Percentiles rank a stretch among this genome's conserved stretches.
These are phyloP conservation scores for Miscanthus lutarioriparius DNA, from an alignment of 176 grass and related monocot genomes.

Conservation along the genomic window DNA sequence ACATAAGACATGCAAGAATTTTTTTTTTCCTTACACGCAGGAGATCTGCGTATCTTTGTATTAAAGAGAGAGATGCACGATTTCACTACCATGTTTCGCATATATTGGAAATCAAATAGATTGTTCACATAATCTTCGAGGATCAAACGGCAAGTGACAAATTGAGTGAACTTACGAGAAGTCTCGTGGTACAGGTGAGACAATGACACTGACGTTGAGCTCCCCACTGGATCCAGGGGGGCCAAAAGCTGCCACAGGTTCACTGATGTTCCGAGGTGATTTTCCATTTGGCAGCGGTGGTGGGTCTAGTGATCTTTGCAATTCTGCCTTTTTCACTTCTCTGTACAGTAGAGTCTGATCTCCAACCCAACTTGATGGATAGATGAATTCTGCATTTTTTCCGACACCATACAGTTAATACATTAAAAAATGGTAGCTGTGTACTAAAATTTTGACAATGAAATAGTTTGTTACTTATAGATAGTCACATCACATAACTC, in stretches of 20 bases:
- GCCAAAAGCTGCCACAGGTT: constrained; percentile 83
- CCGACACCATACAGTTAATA: not conserved
- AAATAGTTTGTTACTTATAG: not conserved
- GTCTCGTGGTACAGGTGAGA: constrained; percentile 68
- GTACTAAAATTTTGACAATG: not conserved
- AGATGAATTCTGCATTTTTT: constrained; percentile 72
- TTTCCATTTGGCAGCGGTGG: constrained; percentile 38
- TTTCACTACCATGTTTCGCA: not conserved
- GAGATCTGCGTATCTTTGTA: not conserved
- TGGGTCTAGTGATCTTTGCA: constrained; percentile 71
- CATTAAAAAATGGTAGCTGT: not conserved
- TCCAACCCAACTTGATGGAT: constrained; percentile 92
- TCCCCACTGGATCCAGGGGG: constrained; percentile 83
- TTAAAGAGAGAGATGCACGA: not conserved
- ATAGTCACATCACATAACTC: not conserved
- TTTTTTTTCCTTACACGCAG: not conserved
- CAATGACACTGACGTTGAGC: constrained; percentile 92
- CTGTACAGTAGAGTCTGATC: constrained; percentile 83
- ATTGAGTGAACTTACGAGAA: constrained; percentile 59
- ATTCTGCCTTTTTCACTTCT: constrained; percentile 61
- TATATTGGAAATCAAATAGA: not conserved
- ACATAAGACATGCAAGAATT: not conserved
- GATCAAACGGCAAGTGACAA: not conserved
- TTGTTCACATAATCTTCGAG: not conserved
- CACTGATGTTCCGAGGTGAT: constrained; percentile 40